phyloP scores from a whole-genome alignment of 1,139 yeast species.

The Magnusiomyces suaveolens region DNA sequence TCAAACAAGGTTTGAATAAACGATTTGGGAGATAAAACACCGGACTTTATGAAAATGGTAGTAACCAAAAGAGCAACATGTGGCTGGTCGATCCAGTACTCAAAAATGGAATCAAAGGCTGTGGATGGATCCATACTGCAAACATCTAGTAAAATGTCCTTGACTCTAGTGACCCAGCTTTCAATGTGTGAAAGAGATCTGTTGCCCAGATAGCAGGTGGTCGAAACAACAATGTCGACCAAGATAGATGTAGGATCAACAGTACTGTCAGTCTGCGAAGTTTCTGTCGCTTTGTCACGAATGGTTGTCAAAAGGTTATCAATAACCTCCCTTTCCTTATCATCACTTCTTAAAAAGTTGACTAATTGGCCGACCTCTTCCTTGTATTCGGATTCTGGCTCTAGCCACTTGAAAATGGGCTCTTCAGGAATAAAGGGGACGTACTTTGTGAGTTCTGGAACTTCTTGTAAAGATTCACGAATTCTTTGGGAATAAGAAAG shows the following conservation, averaged over 20 bases:
- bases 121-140: slow-evolving; percentile 11
- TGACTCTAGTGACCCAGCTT: slow-evolving; percentile 52
- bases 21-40: slow-evolving; percentile 16
- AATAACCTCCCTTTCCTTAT: slow-evolving; percentile 29
- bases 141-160: slow-evolving; percentile 43
- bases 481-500: slow-evolving; percentile 64
- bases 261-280: slow-evolving; percentile 23
- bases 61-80: slow-evolving; percentile 68
- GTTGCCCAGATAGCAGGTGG: slow-evolving; percentile 74
- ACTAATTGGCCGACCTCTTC: slow-evolving; percentile 30
- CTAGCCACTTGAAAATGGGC: slow-evolving; percentile 36
- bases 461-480: slow-evolving; percentile 58
- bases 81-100: slow-evolving; percentile 75
- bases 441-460: slow-evolving; percentile 50
- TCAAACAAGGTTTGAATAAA: slow-evolving; percentile 11
- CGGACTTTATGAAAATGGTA: slow-evolving; percentile 48
- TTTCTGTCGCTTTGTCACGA: slow-evolving; percentile 21
- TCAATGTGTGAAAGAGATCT: slow-evolving; percentile 84
- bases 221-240: slow-evolving; percentile 56
- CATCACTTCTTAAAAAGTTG: slow-evolving; percentile 25
- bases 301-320: slow-evolving; percentile 32
- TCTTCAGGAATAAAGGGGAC: slow-evolving; percentile 40
- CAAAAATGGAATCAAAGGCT: slow-evolving; percentile 53
- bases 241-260: slow-evolving; percentile 41
- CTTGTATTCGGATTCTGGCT: slow-evolving; percentile 32